Evolutionary conservation across 345 rosid genomes (phyloP), one percentile per base, ranked within the genome.

Genomic region (Murraya paniculata): DNA sequence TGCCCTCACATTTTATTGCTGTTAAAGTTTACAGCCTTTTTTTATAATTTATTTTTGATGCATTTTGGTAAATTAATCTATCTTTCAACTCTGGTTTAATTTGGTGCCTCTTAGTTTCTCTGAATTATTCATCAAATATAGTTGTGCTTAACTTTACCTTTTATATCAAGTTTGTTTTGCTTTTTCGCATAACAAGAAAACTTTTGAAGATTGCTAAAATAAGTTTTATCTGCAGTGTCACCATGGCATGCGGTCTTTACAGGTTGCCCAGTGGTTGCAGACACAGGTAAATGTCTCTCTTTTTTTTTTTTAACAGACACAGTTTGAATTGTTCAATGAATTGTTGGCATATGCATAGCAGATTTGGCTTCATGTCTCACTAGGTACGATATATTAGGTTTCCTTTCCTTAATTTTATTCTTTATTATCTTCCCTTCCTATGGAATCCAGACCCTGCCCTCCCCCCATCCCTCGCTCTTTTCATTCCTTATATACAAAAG

Each of bases 231-330:
- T 86, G 75, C 94, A 94, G 98, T 94, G 98, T 57, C 97, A 94
- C 84, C 97, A 79, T 81, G 96, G 98, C 67, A 82, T 90, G 84
- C 90, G 97, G 82, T 94, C 98, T 10, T 56, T 92, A 71, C 94
- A 94, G 73, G 93, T 92, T 30, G 94, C 97, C 11, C 91, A 89
- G 81, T 94, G 96, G 94, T 84, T 94, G 83, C 94, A 93, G 87
- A 78, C 90, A 39, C 97, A 90, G 94, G 98, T 89, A 86, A 82
- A 73, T 10, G 19, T 7, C 57, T n/a, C n/a, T n/a, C 71, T 61
- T 5, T 33, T 36, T 56, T 6, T 9, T 73, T 61, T n/a, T n/a
- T n/a, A n/a, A 39, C 24, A 28, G 6, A 6, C 6, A 25, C 4
- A 69, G 41, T 7, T 5, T 60, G 57, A 71, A 76, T 73, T 78